A percentile compares a stretch with the other conserved stretches of the same genome.
Conservation (phyloP, 768 basidiomycete species). For the Tulasnella sp. region DNA sequence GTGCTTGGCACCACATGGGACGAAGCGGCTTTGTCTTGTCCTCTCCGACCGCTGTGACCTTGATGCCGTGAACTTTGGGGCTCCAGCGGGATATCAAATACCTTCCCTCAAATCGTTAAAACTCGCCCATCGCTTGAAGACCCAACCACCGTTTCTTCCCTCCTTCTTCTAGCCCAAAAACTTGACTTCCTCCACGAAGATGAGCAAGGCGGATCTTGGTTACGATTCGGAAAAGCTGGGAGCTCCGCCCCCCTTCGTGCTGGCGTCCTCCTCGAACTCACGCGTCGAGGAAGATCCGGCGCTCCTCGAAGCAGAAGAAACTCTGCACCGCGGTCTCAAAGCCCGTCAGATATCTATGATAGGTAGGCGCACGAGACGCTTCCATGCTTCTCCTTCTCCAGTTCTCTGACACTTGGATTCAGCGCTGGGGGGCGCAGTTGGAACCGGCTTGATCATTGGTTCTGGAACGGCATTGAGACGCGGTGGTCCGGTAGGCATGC, state of each 20-base stretch:
- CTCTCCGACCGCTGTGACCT: neutral
- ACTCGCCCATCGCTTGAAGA: neutral
- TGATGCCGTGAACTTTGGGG: neutral
- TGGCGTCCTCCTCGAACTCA: neutral
- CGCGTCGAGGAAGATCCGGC: conserved; percentile 11
- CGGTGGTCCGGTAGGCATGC: conserved; percentile 35
- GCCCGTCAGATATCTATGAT: conserved; percentile 48
- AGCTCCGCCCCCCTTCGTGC: neutral
- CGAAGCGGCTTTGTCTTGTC: neutral
- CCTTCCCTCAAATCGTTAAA: neutral
- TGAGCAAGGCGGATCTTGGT: neutral
- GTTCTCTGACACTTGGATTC: neutral
- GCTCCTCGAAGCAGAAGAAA: conserved; percentile 30
- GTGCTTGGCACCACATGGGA: neutral
- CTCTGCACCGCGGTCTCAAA: conserved; percentile 49
- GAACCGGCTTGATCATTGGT: conserved; percentile 51
- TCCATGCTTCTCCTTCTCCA: neutral
- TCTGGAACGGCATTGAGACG: conserved; percentile 56
- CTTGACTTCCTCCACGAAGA: neutral
- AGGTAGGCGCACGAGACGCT: conserved; percentile 17
- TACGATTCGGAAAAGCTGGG: conserved; percentile 17
- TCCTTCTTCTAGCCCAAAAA: neutral
- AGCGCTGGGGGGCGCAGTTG: conserved; percentile 17
- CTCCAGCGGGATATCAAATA: neutral
- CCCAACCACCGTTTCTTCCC: neutral